A percentile compares a stretch with the other conserved stretches of the same genome.
Conservation (phyloP, 768 basidiomycete species). For the Leccinum subgranulosum region DNA sequence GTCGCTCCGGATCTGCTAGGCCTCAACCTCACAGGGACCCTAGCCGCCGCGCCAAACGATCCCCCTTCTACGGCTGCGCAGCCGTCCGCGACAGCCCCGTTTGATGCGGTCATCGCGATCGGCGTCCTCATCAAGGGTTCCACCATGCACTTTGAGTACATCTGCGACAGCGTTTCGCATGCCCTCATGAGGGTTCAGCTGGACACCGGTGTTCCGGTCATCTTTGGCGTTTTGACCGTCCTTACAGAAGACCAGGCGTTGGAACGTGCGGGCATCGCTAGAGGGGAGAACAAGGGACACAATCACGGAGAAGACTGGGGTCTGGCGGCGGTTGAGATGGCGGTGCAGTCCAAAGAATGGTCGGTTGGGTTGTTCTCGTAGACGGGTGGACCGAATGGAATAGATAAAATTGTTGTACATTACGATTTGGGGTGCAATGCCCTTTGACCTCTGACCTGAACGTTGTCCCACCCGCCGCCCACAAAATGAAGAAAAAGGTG, state of each 20-base stretch:
- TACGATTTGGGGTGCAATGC: background rate
- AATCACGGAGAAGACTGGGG: conserved; percentile 99
- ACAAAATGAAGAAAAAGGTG: conserved; percentile 34
- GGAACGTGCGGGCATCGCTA: conserved; percentile 87
- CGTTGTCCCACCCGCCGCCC: background rate
- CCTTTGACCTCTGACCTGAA: background rate
- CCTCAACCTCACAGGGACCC: conserved; percentile 41
- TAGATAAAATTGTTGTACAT: conserved; percentile 8
- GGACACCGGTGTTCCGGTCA: conserved; percentile 90
- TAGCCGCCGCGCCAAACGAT: conserved; percentile 32
- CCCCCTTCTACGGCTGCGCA: conserved; percentile 29
- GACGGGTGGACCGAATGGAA: background rate
- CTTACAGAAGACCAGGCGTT: conserved; percentile 93
- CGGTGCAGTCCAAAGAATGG: conserved; percentile 62
- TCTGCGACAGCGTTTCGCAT: conserved; percentile 89
- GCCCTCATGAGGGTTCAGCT: conserved; percentile 93
- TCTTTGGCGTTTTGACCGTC: conserved; percentile 94
- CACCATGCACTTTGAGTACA: conserved; percentile 99
- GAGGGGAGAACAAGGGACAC: conserved; percentile 70
- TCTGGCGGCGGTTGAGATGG: conserved; percentile 95
- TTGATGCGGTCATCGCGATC: conserved; percentile 95
- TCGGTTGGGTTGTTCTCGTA: conserved; percentile 58
- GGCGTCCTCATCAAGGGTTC: conserved; percentile 97
- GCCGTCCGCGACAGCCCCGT: conserved; percentile 59
- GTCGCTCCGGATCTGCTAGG: conserved; percentile 76